A percentile compares a stretch with the other conserved stretches of the same genome.
These are phyloP conservation scores for Nakaseomyces uthaithaninus DNA, from an alignment of 1,139 yeast genomes.

Conservation along the genomic window DNA sequence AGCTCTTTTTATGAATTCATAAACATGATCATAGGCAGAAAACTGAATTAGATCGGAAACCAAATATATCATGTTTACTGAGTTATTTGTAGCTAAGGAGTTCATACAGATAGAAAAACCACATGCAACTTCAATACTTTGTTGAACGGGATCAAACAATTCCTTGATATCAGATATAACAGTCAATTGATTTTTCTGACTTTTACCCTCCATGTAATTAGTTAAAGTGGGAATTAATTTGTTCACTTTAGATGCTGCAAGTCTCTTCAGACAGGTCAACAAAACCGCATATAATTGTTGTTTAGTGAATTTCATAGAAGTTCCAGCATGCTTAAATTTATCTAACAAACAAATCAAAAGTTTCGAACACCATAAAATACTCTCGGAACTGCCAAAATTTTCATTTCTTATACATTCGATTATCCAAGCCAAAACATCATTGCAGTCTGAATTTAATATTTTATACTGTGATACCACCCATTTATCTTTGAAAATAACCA, in stretches of 20 bases:
- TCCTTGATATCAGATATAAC: slow-evolving; percentile 22
- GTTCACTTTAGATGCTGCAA: neutral
- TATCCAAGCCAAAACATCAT: slow-evolving; percentile 27
- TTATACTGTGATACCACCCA: slow-evolving; percentile 17
- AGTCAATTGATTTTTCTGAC: slow-evolving; percentile 26
- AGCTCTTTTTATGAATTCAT: neutral
- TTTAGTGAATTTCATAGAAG: neutral
- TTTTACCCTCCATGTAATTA: slow-evolving; percentile 20
- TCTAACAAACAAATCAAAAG: neutral
- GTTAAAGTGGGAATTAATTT: neutral
- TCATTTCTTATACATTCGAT: neutral
- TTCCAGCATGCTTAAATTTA: neutral
- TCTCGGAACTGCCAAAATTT: neutral
- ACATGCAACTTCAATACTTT: slow-evolving; percentile 19
- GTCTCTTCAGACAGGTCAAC: neutral
- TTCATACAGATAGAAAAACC: slow-evolving; percentile 11
- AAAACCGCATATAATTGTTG: slow-evolving; percentile 1
- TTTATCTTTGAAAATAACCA: slow-evolving; percentile 12
- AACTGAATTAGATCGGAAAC: neutral
- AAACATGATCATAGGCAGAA: neutral
- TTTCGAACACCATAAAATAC: neutral
- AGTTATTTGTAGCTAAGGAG: neutral
- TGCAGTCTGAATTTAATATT: slow-evolving; percentile 21
- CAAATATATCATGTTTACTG: neutral
- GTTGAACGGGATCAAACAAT: slow-evolving; percentile 17